A percentile compares a stretch with the other conserved stretches of the same genome.
Conservation (phyloP, 202 grass and related monocot species). For the Elaeis oleifera region DNA sequence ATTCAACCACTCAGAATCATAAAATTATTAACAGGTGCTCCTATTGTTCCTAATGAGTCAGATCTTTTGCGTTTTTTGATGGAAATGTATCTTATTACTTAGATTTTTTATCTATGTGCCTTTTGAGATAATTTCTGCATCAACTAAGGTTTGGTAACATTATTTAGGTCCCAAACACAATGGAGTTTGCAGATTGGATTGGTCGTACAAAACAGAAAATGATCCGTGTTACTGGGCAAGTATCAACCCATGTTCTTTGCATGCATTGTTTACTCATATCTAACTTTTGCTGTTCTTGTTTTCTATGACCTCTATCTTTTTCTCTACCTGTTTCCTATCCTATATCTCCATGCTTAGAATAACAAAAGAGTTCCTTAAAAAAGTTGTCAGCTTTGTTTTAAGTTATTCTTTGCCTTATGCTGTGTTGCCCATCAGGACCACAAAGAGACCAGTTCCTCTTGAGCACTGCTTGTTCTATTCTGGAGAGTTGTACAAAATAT, state of each 20-base stretch:
- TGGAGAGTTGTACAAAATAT: constrained; percentile 74
- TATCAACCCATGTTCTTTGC: not conserved
- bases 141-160: constrained; percentile 24
- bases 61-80: too few relatives aligned
- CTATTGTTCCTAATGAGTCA: too few relatives aligned
- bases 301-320: constrained; percentile 1
- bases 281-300: not conserved
- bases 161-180: constrained; percentile 74
- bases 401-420: not conserved
- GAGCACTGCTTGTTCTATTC: constrained; percentile 97
- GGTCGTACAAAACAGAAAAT: constrained; percentile 95
- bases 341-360: not conserved
- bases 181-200: constrained; percentile 99
- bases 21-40: too few relatives aligned
- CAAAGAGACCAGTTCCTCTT: constrained; percentile 82
- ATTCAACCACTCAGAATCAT: too few relatives aligned
- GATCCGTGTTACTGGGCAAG: constrained; percentile 83
- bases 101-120: not conserved
- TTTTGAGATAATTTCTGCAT: not conserved
- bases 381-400: not conserved
- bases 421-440: constrained; percentile 51
- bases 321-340: not conserved
- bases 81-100: too few relatives aligned
- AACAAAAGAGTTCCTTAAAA: not conserved
- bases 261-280: not conserved